Percentiles rank a stretch among this genome's conserved stretches.
Conservation (phyloP, 83 land plant species). For the Thuja plicata region DNA sequence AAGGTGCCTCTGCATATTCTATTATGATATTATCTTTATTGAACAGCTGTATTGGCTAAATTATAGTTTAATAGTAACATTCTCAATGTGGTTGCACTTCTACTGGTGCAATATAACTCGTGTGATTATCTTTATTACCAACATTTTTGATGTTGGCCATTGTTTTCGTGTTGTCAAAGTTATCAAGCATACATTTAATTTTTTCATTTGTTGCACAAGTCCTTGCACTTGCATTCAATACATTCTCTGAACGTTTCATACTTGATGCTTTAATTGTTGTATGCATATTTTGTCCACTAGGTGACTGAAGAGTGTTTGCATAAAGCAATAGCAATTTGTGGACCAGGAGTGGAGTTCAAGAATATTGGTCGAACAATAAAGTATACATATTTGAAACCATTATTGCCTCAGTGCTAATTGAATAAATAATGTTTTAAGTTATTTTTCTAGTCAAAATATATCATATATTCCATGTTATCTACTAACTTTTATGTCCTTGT, state of each 20-base stretch:
- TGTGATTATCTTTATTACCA: background rate
- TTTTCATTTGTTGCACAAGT: background rate
- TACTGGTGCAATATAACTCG: background rate
- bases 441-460: background rate
- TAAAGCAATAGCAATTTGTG: conserved; percentile 89
- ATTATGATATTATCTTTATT: background rate
- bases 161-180: background rate
- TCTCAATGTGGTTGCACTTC: background rate
- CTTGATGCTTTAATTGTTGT: background rate
- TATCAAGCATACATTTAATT: background rate
- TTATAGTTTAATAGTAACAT: background rate
- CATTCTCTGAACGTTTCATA: background rate
- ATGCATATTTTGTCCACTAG: conserved; percentile 27
- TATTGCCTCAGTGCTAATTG: conserved; percentile 5
- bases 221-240: background rate
- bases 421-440: background rate
- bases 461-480: background rate
- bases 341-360: conserved; percentile 88
- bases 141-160: background rate
- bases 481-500: background rate
- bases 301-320: conserved; percentile 81
- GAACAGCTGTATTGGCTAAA: background rate
- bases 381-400: conserved; percentile 34
- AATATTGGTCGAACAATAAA: conserved; percentile 86
- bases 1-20: background rate